phyloP scores from a whole-genome alignment of 805 yeast genomes.

The Nakazawaea sp. region DNA sequence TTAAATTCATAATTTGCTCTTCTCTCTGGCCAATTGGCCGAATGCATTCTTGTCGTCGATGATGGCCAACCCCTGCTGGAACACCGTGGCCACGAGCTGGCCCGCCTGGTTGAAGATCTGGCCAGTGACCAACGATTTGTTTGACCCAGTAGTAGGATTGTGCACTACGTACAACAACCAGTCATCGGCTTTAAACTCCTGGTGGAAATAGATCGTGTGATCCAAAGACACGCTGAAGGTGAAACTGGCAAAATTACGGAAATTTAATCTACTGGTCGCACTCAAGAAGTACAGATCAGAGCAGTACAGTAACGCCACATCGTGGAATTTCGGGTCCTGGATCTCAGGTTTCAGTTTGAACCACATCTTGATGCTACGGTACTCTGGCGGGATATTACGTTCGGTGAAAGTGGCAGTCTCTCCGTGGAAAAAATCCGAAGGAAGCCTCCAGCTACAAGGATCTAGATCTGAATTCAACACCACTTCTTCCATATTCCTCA shows the following conservation, averaged over 20 bases:
- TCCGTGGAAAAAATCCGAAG: conserved; percentile 24
- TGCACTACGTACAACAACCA: conserved; percentile 47
- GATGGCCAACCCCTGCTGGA: conserved; percentile 54
- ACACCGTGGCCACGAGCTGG: conserved; percentile 47
- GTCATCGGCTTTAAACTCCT: conserved; percentile 37
- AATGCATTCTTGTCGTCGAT: conserved; percentile 3
- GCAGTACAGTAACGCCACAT: conserved; percentile 51
- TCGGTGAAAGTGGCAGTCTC: background rate
- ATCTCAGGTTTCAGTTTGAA: conserved; percentile 17
- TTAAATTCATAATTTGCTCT: too few species aligned
- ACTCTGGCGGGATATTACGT: background rate
- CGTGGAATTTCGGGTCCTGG: conserved; percentile 28
- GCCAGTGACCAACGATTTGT: conserved; percentile 50
- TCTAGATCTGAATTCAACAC: conserved; percentile 20
- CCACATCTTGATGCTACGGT: conserved; percentile 4
- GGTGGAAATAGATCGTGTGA: conserved; percentile 61
- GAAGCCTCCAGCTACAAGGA: conserved; percentile 27
- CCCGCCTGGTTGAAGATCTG: conserved; percentile 47
- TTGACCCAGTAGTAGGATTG: conserved; percentile 42
- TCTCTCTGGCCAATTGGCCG: too few species aligned
- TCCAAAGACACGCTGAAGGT: conserved; percentile 56
- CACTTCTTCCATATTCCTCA: conserved; percentile 18
- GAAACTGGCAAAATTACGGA: conserved; percentile 36
- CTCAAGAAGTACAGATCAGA: conserved; percentile 52
- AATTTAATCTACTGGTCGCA: conserved; percentile 43